A percentile compares a stretch with the other conserved stretches of the same genome.
These are phyloP conservation scores for Cyclotella kingstonii DNA, from an alignment of 108 stramenopile genomes.

Conservation along the genomic window DNA sequence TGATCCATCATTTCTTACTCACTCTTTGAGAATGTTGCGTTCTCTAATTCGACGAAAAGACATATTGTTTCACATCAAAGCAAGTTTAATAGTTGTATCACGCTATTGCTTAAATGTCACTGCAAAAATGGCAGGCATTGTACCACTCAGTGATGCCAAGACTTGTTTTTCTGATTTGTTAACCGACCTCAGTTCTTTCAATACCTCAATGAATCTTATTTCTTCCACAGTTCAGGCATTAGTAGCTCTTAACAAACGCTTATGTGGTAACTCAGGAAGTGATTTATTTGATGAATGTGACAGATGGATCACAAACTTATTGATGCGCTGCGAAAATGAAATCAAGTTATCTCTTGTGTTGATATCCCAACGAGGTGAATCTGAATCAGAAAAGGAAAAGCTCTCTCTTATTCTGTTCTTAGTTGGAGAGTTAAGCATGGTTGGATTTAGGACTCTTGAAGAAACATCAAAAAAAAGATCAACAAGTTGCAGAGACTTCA, in stretches of 20 bases:
- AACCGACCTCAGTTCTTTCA: slow-evolving; percentile 37
- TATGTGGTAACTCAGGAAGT: too few species aligned
- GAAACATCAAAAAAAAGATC: slow-evolving; percentile 14
- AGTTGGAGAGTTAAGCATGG: slow-evolving; percentile 64
- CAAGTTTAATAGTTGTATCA: slow-evolving; percentile 22
- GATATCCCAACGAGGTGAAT: too few species aligned
- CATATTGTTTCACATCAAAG: slow-evolving; percentile 18
- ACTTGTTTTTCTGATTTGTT: slow-evolving; percentile 27
- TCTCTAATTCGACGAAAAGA: slow-evolving; percentile 23
- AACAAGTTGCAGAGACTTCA: slow-evolving; percentile 8
- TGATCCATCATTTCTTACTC: slow-evolving; percentile 49
- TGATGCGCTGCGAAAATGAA: too few species aligned
- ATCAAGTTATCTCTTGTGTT: too few species aligned
- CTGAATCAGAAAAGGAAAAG: too few species aligned
- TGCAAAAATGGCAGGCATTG: slow-evolving; percentile 48
- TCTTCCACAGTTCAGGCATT: slow-evolving; percentile 56
- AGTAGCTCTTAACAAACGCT: slow-evolving; percentile 37
- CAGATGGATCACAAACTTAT: too few species aligned
- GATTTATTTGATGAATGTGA: too few species aligned
- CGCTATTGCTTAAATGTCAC: slow-evolving; percentile 52
- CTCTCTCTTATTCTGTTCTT: slow-evolving; percentile 57
- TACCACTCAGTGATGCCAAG: slow-evolving; percentile 41
- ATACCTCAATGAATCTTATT: slow-evolving; percentile 53
- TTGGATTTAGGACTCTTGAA: slow-evolving; percentile 62
- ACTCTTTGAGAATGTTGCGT: slow-evolving; percentile 53